Conservation (phyloP, 805 yeast species). For the Tetrapisispora nanseiensis region DNA sequence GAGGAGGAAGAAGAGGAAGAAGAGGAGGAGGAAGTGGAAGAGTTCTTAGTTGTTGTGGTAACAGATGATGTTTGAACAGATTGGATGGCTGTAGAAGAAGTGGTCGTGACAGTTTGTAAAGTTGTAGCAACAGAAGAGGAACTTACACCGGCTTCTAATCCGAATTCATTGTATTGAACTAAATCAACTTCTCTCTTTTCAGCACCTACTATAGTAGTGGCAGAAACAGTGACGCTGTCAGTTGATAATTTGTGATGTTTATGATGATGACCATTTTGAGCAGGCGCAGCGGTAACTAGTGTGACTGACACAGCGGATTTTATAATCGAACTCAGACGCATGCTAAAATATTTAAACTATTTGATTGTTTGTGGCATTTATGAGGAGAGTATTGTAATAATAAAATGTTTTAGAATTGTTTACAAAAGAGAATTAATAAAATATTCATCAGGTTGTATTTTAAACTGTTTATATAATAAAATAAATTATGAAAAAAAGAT, state of each 20-base stretch:
- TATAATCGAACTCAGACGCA: slow-evolving; percentile 1
- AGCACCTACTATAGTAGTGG: not conserved
- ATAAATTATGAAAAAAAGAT: too few species aligned
- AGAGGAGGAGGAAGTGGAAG: slow-evolving; percentile 23
- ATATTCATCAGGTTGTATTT: too few species aligned
- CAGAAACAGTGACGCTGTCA: not conserved
- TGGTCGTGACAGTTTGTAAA: slow-evolving; percentile 8
- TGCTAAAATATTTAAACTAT: not conserved
- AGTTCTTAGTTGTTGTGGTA: slow-evolving; percentile 6
- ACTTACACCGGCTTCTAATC: slow-evolving; percentile 7
- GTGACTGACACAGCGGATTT: slow-evolving; percentile 2
- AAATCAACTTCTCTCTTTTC: not conserved
- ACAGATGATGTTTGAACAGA: slow-evolving; percentile 14
- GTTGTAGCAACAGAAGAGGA: slow-evolving; percentile 9
- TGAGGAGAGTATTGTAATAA: too few species aligned
- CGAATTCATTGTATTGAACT: not conserved
- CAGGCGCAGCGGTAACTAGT: slow-evolving; percentile 6
- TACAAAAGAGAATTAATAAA: too few species aligned
- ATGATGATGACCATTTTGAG: slow-evolving; percentile 4
- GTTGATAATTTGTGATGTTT: slow-evolving; percentile 28
- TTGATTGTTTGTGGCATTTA: too few species aligned
- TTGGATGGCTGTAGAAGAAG: slow-evolving; percentile 3
- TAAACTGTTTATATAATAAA: too few species aligned
- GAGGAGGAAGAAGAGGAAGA: slow-evolving; percentile 28
- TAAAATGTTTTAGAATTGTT: too few species aligned